These are phyloP conservation scores for Ganoderma leucocontextum DNA, from an alignment of 1,284 basidiomycete genomes.

Conservation along the genomic window DNA sequence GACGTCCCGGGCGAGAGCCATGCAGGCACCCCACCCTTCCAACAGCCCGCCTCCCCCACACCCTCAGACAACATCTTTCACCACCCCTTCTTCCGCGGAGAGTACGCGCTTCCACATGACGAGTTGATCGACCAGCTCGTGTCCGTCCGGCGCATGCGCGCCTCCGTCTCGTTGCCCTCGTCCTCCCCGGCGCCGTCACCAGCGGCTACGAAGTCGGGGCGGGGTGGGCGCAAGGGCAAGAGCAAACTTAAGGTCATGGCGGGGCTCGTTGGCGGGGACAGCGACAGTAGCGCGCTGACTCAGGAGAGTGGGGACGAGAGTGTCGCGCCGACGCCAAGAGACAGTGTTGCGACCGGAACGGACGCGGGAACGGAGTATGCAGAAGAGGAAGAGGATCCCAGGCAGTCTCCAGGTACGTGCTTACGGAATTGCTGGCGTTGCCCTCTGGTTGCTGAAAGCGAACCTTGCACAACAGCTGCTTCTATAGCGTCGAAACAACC, in stretches of 20 bases:
- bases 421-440: not conserved
- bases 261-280: conserved; percentile 76
- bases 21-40: conserved; percentile 54
- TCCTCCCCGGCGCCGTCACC: conserved; percentile 62
- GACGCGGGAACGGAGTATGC: conserved; percentile 73
- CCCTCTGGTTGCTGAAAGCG: not conserved
- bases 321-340: conserved; percentile 58
- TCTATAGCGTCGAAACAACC: conserved; percentile 32
- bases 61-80: conserved; percentile 68
- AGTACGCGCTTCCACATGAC: conserved; percentile 70
- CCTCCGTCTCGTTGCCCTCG: conserved; percentile 54
- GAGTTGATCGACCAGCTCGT: conserved; percentile 65
- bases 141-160: conserved; percentile 67
- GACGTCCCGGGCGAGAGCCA: conserved; percentile 52
- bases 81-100: conserved; percentile 76
- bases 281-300: conserved; percentile 81
- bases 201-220: conserved; percentile 44
- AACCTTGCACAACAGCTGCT: conserved; percentile 19
- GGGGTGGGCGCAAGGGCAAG: conserved; percentile 40
- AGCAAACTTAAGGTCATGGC: conserved; percentile 57
- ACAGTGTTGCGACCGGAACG: conserved; percentile 71
- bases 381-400: conserved; percentile 66
- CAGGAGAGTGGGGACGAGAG: conserved; percentile 81
- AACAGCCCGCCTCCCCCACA: conserved; percentile 65
- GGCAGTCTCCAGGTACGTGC: conserved; percentile 59